Evolutionary conservation across 2,329 filamentous ascomycete genomes (phyloP).

Genomic region (Penicillium sp.): DNA sequence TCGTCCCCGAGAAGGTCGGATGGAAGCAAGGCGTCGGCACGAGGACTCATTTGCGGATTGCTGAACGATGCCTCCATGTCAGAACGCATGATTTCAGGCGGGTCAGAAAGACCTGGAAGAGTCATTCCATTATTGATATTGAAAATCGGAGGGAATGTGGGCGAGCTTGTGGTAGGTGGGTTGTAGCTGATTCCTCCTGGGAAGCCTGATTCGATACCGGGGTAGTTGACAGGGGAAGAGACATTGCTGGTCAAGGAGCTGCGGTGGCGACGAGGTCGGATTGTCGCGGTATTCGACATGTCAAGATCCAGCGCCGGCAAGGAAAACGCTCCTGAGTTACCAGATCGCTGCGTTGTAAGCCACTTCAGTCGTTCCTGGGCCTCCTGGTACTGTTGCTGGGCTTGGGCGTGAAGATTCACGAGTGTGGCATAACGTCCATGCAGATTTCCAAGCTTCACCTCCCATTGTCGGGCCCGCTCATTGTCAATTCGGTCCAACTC

Average conservation of each 20-base stretch:
- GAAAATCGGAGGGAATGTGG: constrained; percentile 59
- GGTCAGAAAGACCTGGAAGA: constrained; percentile 49
- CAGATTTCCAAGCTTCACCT: constrained; percentile 47
- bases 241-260: constrained; percentile 53
- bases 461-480: constrained; percentile 53
- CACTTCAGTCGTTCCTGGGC: constrained; percentile 51
- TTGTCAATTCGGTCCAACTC: constrained; percentile 56
- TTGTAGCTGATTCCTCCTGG: constrained; percentile 51
- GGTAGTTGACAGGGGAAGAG: constrained; percentile 50
- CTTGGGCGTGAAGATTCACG: constrained; percentile 46
- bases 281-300: constrained; percentile 43
- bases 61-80: constrained; percentile 61
- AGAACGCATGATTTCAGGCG: constrained; percentile 45
- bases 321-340: constrained; percentile 45
- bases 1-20: constrained; percentile 65
- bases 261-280: constrained; percentile 51
- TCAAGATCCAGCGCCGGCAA: constrained; percentile 49
- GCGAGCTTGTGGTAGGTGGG: constrained; percentile 55
- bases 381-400: constrained; percentile 51
- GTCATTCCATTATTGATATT: constrained; percentile 68
- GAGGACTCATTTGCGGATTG: constrained; percentile 67
- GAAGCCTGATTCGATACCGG: constrained; percentile 45
- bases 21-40: constrained; percentile 64
- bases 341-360: constrained; percentile 45
- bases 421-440: constrained; percentile 49